A percentile compares a stretch with the other conserved stretches of the same genome.
Evolutionary conservation across 805 yeast species (phyloP).

Genomic region (Candida quercuum): DNA sequence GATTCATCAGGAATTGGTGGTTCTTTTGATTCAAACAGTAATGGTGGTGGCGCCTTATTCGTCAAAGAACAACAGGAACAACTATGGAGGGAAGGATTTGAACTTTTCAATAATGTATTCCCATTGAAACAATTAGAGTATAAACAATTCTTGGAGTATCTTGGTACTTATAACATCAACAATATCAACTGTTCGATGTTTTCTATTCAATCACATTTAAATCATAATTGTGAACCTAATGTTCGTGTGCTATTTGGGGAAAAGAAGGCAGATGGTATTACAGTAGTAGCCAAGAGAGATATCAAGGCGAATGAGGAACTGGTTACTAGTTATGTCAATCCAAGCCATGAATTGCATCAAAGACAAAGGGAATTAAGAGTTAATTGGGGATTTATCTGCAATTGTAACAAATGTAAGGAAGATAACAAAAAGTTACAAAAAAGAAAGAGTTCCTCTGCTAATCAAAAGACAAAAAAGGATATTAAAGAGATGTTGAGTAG

Average conservation of each 20-base stretch:
- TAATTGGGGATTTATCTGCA: conserved; percentile 77
- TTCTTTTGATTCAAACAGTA: conserved; percentile 36
- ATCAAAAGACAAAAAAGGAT: conserved; percentile 21
- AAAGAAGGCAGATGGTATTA: conserved; percentile 45
- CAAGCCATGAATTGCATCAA: conserved; percentile 52
- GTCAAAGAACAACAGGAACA: conserved; percentile 50
- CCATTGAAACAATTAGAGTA: conserved; percentile 32
- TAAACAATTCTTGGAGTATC: conserved; percentile 51
- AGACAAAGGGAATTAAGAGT: conserved; percentile 62
- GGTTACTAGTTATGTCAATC: conserved; percentile 64
- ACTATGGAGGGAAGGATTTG: conserved; percentile 56
- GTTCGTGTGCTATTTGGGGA: conserved; percentile 45
- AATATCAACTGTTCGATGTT: conserved; percentile 61
- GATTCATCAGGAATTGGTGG: conserved; percentile 41
- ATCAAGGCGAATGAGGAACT: conserved; percentile 65
- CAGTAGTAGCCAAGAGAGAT: conserved; percentile 52
- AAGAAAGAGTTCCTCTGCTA: conserved; percentile 36
- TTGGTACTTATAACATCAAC: conserved; percentile 74
- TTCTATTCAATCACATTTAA: conserved; percentile 61
- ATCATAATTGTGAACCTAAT: conserved; percentile 75
- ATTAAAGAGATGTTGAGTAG: conserved; percentile 43
- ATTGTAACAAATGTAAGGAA: conserved; percentile 57
- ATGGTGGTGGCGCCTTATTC: conserved; percentile 48
- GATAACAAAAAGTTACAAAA: conserved; percentile 43
- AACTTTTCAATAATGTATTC: conserved; percentile 45